phyloP scores from a whole-genome alignment of 805 yeast species.

The Barnettozyma pratensis region DNA sequence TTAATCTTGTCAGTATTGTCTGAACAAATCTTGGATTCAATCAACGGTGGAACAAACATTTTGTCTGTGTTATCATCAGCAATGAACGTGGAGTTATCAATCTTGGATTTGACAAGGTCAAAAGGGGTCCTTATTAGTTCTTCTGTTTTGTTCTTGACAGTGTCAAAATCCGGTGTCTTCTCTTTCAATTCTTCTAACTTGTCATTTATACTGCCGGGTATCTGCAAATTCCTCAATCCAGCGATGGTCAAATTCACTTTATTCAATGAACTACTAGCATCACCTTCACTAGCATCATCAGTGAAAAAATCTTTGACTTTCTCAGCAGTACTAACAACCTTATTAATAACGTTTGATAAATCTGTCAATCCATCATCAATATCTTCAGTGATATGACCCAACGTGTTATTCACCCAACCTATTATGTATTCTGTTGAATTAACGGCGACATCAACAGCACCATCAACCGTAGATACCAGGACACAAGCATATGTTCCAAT shows the following conservation, averaged over 20 bases:
- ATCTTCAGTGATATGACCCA: conserved; percentile 49
- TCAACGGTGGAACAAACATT: conserved; percentile 38
- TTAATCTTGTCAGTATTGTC: conserved; percentile 34
- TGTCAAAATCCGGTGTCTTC: conserved; percentile 60
- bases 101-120: conserved; percentile 35
- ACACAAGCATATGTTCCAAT: conserved; percentile 88
- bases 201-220: conserved; percentile 59
- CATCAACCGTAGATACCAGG: conserved; percentile 65
- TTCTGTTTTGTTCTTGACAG: conserved; percentile 56
- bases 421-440: conserved; percentile 67
- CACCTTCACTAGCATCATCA: conserved; percentile 31
- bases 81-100: conserved; percentile 30
- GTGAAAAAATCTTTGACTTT: conserved; percentile 53
- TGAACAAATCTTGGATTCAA: conserved; percentile 34
- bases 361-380: conserved; percentile 63
- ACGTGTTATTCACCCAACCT: conserved; percentile 53
- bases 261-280: conserved; percentile 27
- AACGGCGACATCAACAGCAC: conserved; percentile 66
- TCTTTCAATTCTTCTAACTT: conserved; percentile 47
- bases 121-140: conserved; percentile 57
- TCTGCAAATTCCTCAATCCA: conserved; percentile 50
- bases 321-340: conserved; percentile 44
- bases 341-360: conserved; percentile 52
- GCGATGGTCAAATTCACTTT: conserved; percentile 55
- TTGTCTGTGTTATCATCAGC: conserved; percentile 9